Evolutionary conservation across 2,329 filamentous ascomycete genomes (phyloP).

Genomic region (Fusarium lateritium): DNA sequence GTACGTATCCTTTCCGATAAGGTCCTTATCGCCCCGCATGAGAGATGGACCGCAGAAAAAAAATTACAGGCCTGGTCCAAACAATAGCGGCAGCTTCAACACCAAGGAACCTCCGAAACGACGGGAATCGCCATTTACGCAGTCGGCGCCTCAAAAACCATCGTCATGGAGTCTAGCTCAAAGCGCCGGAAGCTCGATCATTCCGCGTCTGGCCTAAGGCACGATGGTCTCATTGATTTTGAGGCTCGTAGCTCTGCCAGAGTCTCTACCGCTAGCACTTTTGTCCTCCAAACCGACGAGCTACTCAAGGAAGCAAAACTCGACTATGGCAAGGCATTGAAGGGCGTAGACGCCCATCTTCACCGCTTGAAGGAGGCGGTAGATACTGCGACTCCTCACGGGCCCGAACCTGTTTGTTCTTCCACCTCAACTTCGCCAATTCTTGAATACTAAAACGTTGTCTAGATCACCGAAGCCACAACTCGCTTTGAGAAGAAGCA

Average conservation of each 20-base stretch:
- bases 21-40: slow-evolving; percentile 50
- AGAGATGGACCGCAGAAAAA: slow-evolving; percentile 41
- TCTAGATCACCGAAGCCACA: slow-evolving; percentile 77
- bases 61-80: slow-evolving; percentile 37
- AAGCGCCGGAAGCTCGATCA: slow-evolving; percentile 67
- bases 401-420: slow-evolving; percentile 64
- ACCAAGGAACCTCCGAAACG: slow-evolving; percentile 30
- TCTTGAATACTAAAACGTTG: slow-evolving; percentile 32
- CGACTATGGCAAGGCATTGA: slow-evolving; percentile 65
- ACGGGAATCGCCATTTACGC: slow-evolving; percentile 24
- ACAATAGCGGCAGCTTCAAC: slow-evolving; percentile 37
- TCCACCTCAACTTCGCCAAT: not conserved
- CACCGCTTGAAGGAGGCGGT: slow-evolving; percentile 68
- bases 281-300: slow-evolving; percentile 73
- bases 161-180: slow-evolving; percentile 61
- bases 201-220: slow-evolving; percentile 52
- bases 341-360: slow-evolving; percentile 64
- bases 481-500: slow-evolving; percentile 76
- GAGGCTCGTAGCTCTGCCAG: slow-evolving; percentile 58
- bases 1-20: slow-evolving; percentile 47
- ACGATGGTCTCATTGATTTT: slow-evolving; percentile 58
- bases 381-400: slow-evolving; percentile 65
- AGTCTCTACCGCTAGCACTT: slow-evolving; percentile 66
- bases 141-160: slow-evolving; percentile 22
- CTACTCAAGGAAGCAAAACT: slow-evolving; percentile 68